phyloP scores from a whole-genome alignment of 805 yeast species.

The Lipomyces chichibuensis region DNA sequence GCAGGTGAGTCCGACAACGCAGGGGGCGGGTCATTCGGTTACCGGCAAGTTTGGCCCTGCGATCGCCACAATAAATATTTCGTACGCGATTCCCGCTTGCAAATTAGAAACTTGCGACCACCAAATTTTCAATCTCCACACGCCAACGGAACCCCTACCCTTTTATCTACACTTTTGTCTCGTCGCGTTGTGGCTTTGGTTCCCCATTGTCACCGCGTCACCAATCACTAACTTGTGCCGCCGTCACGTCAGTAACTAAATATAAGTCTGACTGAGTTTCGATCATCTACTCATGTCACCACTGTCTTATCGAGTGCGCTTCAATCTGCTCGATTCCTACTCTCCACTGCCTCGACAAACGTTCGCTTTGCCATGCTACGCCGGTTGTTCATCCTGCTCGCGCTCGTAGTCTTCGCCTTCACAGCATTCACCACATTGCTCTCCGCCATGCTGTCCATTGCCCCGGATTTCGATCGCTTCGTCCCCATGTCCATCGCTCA shows the following conservation, averaged over 20 bases:
- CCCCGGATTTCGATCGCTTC: conserved; percentile 5
- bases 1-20: neutral
- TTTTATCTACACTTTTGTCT: neutral
- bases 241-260: neutral
- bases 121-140: neutral
- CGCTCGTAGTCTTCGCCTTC: conserved; percentile 18
- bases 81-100: too few relatives aligned
- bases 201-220: neutral
- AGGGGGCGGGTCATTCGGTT: neutral
- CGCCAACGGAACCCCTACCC: neutral
- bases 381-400: conserved; percentile 15
- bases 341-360: neutral
- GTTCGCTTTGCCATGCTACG: conserved; percentile 22
- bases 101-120: neutral
- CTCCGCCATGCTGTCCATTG: conserved; percentile 4
- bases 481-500: conserved; percentile 33
- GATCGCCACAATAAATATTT: too few relatives aligned
- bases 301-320: neutral
- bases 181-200: too few relatives aligned
- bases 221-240: too few relatives aligned
- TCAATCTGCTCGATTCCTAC: neutral
- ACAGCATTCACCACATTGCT: conserved; percentile 19
- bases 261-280: neutral
- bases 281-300: neutral
- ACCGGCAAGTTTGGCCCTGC: neutral